phyloP scores from a whole-genome alignment of 768 basidiomycete species.

The Mycena galopus region DNA sequence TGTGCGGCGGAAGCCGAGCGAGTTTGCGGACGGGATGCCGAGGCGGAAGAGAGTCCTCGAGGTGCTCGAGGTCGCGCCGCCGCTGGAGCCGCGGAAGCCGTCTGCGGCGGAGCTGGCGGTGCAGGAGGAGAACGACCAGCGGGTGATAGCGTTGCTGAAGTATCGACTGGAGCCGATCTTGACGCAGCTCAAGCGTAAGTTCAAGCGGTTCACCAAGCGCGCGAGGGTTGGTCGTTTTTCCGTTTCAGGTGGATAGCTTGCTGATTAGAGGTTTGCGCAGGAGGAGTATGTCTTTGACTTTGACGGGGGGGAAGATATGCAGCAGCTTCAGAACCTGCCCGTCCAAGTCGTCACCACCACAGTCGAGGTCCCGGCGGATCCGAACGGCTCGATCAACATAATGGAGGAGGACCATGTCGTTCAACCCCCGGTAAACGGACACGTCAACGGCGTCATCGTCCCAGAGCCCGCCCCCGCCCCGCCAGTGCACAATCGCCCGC shows the following conservation, averaged over 20 bases:
- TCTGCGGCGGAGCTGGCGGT: conserved; percentile 84
- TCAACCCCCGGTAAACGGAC: conserved; percentile 49
- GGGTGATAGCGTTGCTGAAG: conserved; percentile 84
- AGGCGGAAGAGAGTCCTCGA: conserved; percentile 89
- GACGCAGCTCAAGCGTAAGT: conserved; percentile 91
- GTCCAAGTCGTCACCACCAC: conserved; percentile 53
- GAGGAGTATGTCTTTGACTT: conserved; percentile 83
- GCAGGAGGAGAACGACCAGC: conserved; percentile 87
- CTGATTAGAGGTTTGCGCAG: conserved; percentile 51
- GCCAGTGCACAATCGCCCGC: conserved; percentile 55
- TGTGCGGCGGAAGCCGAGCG: conserved; percentile 80
- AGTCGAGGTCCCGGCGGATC: conserved; percentile 51
- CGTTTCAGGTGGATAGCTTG: conserved; percentile 9
- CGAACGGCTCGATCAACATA: conserved; percentile 61
- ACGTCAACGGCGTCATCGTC: conserved; percentile 54
- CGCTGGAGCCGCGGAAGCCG: conserved; percentile 86
- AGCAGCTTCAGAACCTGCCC: conserved; percentile 43
- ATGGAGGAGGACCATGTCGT: conserved; percentile 53
- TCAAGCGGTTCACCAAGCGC: conserved; percentile 88
- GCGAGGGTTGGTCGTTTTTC: conserved; percentile 68
- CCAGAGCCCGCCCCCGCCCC: conserved; percentile 49
- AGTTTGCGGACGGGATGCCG: conserved; percentile 91
- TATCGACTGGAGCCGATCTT: conserved; percentile 93
- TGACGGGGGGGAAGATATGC: conserved; percentile 49
- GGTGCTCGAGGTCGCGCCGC: conserved; percentile 89